Base-by-base conservation (phyloP, 805 yeast genomes). In the Jamesozyma jinghongensis region DNA sequence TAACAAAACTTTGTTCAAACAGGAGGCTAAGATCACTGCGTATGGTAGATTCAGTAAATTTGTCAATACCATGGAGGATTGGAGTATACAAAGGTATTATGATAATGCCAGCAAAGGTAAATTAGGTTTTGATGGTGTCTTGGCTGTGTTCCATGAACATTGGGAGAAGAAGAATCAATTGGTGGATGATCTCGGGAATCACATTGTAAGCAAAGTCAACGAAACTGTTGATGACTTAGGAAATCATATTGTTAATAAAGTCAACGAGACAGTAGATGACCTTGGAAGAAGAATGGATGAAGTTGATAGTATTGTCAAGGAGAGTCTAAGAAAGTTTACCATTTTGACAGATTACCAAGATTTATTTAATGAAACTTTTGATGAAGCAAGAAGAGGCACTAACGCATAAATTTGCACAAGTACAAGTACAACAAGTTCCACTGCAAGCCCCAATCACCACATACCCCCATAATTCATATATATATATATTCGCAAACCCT, bases 21-120 rank as follows among this genome's bases (percentile, higher is more conserved):
- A 90, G 62, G 77, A 74, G 47, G 98, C 98, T 0, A 86, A 83
- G 48, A 85, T 90, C 51, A 80, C 87, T 2, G 95, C 97, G 0
- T 82, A 79, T 60, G 85, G 86, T 7, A 68, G 81, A 3, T 72
- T 86, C 63, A 63, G 70, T 40, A 71, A 75, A 43, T 62, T 92
- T 4, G 82, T 94, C 59, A 83, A 78, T 56, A 80, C 83, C 60
- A 69, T 90, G 46, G 98, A 90, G 61, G 94, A 86, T 37, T 90
- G 96, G 95, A 76, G 88, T 0, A 81, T 85, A 5, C 85, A 84
- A 54, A 69, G 97, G 58, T 92, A 90, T 62, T 77, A 79, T 34
- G 92, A 85, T 58, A 90, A 90, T 61, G 96, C 97, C 13, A 64
- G 63, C 40, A 75, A 75, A 51, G 98, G 98, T 25, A 81, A 79